These are phyloP conservation scores for Onygenales sp. DNA, from an alignment of 2,329 filamentous ascomycete species.

Conservation along the genomic window DNA sequence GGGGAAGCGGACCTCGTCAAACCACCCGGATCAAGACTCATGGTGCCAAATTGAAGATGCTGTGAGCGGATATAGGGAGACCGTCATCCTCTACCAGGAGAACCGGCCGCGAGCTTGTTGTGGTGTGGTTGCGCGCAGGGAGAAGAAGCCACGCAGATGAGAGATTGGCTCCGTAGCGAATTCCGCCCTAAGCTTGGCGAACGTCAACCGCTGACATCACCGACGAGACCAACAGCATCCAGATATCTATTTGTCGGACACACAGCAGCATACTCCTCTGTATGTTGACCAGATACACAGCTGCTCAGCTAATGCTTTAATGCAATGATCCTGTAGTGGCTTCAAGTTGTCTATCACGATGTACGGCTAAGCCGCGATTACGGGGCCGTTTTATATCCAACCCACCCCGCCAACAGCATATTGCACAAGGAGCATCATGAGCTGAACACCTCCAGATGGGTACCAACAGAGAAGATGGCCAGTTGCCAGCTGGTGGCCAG, in stretches of 20 bases:
- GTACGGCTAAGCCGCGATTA: too few species aligned
- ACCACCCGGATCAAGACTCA: conserved; percentile 34
- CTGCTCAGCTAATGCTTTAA: too few species aligned
- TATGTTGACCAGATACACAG: too few species aligned
- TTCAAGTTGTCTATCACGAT: too few species aligned
- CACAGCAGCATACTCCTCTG: too few species aligned
- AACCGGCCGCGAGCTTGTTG: not conserved
- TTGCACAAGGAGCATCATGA: not conserved
- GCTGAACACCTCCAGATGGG: conserved; percentile 4
- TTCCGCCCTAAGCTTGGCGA: not conserved
- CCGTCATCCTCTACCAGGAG: conserved; percentile 24
- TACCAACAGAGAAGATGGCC: not conserved
- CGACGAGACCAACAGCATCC: not conserved
- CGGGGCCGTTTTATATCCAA: too few species aligned
- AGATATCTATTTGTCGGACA: too few species aligned
- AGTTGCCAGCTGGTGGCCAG: not conserved
- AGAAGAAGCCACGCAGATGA: conserved; percentile 7
- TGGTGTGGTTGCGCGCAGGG: conserved; percentile 9
- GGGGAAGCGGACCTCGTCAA: conserved; percentile 51
- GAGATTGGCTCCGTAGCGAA: not conserved
- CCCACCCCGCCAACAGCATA: too few species aligned
- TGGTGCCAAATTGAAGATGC: conserved; percentile 24
- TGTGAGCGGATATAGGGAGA: conserved; percentile 13
- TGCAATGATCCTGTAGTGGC: too few species aligned
- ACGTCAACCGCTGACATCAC: not conserved